Evolutionary conservation across 2,329 filamentous ascomycete genomes (phyloP).

Genomic region (Teratosphaeria epicoccoides): DNA sequence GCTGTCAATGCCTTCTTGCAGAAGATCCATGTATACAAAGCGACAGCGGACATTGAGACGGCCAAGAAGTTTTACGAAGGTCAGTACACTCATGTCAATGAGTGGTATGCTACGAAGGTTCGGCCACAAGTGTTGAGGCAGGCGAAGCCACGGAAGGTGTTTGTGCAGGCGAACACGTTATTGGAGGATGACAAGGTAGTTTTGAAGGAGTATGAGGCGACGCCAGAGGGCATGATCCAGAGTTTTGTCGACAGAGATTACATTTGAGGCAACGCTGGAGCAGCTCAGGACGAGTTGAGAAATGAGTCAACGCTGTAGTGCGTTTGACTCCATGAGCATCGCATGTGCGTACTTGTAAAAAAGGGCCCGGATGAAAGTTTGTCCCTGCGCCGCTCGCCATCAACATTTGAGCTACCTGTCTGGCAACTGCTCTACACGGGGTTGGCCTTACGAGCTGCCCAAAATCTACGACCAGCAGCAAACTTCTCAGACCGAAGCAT

Average conservation of each 20-base stretch:
- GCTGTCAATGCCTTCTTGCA: slow-evolving; percentile 81
- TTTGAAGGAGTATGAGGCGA: slow-evolving; percentile 78
- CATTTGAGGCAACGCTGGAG: slow-evolving; percentile 21
- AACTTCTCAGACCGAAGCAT: background rate
- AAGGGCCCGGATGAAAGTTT: background rate
- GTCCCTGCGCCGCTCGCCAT: background rate
- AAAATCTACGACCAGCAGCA: too few species aligned
- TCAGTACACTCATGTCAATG: slow-evolving; percentile 66
- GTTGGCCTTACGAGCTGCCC: too few species aligned
- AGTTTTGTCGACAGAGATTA: slow-evolving; percentile 45
- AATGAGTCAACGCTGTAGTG: too few species aligned
- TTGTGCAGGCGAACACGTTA: slow-evolving; percentile 86
- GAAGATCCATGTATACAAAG: slow-evolving; percentile 87
- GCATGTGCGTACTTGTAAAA: too few species aligned
- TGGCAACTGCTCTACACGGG: too few species aligned
- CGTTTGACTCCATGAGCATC: too few species aligned
- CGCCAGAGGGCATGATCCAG: slow-evolving; percentile 68
- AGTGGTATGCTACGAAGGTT: slow-evolving; percentile 75
- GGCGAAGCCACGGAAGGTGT: slow-evolving; percentile 79
- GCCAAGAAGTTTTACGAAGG: slow-evolving; percentile 72
- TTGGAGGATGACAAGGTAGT: slow-evolving; percentile 56
- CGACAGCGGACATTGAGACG: slow-evolving; percentile 68
- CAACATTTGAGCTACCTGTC: too few species aligned
- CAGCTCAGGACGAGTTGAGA: too few species aligned
- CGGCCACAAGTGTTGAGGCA: slow-evolving; percentile 64